Percentiles rank a stretch among this genome's conserved stretches.
Conservation (phyloP, 345 rosid genomes). For the Reutealis trisperma region DNA sequence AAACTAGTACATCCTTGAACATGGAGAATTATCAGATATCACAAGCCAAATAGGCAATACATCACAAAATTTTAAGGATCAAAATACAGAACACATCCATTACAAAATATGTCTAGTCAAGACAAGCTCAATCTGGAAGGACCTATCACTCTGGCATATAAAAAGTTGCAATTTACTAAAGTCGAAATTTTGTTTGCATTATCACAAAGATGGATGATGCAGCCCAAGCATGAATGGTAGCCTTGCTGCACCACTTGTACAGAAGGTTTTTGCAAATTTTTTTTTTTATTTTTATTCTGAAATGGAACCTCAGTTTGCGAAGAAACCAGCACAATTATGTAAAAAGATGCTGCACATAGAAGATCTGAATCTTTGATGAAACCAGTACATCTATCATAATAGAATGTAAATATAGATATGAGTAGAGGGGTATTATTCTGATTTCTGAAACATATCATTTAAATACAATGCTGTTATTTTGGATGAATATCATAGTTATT, state of each 20-base stretch:
- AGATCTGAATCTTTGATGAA: neutral
- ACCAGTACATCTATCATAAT: neutral
- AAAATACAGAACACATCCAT: too few species aligned
- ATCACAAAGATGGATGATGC: neutral
- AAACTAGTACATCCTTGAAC: too few species aligned
- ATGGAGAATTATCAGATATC: too few species aligned
- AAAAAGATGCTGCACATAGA: too few species aligned
- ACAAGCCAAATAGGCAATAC: too few species aligned
- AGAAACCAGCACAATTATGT: neutral
- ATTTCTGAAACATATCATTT: too few species aligned
- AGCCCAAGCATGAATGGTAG: neutral
- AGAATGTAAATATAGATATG: too few species aligned
- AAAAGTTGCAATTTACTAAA: neutral
- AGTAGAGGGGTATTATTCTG: too few species aligned
- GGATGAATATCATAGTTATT: too few species aligned
- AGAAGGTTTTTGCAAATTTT: neutral
- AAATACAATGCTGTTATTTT: too few species aligned
- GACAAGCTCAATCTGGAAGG: neutral
- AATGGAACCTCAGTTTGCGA: neutral
- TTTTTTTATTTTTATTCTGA: neutral
- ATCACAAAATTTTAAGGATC: too few species aligned
- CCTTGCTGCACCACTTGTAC: too few species aligned
- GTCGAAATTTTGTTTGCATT: neutral
- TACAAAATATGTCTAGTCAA: neutral
- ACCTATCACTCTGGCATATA: neutral